A percentile compares a stretch with the other conserved stretches of the same genome.
phyloP scores from a whole-genome alignment of 768 basidiomycete species.

The Russula sp. region DNA sequence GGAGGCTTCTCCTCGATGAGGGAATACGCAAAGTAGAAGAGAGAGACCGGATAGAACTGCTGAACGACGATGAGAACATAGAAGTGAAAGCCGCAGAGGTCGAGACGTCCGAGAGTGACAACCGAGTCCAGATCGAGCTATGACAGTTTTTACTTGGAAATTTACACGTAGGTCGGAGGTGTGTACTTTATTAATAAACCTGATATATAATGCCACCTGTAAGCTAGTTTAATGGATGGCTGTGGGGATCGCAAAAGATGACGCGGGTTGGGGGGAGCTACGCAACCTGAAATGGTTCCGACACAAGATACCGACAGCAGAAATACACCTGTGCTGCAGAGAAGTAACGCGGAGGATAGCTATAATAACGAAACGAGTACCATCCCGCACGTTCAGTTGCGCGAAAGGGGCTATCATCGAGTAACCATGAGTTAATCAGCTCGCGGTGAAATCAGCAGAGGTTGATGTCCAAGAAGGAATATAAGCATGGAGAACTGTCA shows the following conservation, averaged over 20 bases:
- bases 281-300: no score
- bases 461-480: no score
- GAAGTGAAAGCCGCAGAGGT: background rate
- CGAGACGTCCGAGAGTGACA: background rate
- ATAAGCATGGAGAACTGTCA: no score
- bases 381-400: no score
- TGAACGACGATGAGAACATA: background rate
- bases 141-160: no score
- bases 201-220: background rate
- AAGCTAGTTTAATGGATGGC: background rate
- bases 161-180: background rate
- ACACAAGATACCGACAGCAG: background rate
- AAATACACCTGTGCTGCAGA: no score
- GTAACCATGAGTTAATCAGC: no score
- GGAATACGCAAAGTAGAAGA: background rate
- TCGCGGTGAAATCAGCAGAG: no score
- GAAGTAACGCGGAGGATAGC: no score
- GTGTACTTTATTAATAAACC: background rate
- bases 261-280: background rate
- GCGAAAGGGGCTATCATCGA: no score
- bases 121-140: background rate
- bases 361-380: background rate
- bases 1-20: slow-evolving; percentile 12
- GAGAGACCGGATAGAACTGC: slow-evolving; percentile 3
- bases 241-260: background rate